Evolutionary conservation across 1,139 yeast genomes (phyloP), one percentile per base, ranked within the genome.

Genomic region (Dujonia santamariae): DNA sequence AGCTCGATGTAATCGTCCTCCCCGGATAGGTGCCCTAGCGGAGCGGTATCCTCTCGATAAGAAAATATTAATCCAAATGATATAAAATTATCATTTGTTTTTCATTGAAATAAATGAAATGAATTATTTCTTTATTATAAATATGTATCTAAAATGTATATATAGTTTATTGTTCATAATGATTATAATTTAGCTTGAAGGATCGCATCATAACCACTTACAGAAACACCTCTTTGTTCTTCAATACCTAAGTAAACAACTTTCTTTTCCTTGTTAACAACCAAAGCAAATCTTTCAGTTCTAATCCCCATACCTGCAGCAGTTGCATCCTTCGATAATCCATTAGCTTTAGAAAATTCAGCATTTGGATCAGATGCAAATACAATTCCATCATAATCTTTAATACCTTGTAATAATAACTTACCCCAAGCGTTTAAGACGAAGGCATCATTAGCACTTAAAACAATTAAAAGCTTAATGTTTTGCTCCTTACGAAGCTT

Each of bases 181-280:
- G 21, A 11, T 15, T 17, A 28, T 7, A 40, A 34, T 32, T 38
- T 42, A 18, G 47, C 43, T 27, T 40, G 38, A 20, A 36, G 32
- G 18, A 50, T 40, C 8, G 48, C 48, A 12, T 46, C 53, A 29
- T 41, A 43, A 7, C 52, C 53, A 38, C 52, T 47, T 27, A 37
- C 82, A 31, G 76, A 67, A 42, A 73, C 83, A 34, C 64, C 81
- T 38, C 35, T 40, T 55, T 83, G 90, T 52, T 65, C 67, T 43
- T 75, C 85, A 30, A 39, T 37, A 15, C 54, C 54, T 17, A 41
- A 30, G 35, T 50, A 50, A 37, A 31, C 37, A 14, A 50, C 42
- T 8, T 37, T 22, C 46, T 47, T 40, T 39, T 43, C 32, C 41
- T 46, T 34, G 26, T 42, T 36, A 17, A 52, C 35, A 11, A 46